These are phyloP conservation scores for Neovahlkampfia damariscottae DNA, from an alignment of 78 protist genomes.

Conservation along the genomic window DNA sequence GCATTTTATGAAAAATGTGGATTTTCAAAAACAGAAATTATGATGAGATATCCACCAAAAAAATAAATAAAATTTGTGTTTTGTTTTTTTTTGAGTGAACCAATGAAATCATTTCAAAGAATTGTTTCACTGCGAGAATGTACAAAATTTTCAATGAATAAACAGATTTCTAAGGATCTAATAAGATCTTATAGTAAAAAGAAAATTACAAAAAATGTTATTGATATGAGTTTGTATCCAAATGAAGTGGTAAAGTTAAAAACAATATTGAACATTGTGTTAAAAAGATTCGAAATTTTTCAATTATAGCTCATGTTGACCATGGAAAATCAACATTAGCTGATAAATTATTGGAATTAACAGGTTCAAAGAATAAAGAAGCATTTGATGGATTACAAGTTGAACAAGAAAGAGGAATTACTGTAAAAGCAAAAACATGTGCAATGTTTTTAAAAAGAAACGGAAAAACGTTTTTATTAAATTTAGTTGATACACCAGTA, in stretches of 20 bases:
- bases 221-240: too few species aligned
- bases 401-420: slow-evolving; percentile 75
- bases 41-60: too few species aligned
- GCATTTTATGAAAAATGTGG: slow-evolving; percentile 52
- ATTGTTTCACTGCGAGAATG: too few species aligned
- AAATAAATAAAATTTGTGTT: too few species aligned
- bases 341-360: slow-evolving; percentile 36
- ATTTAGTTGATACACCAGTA: slow-evolving; percentile 77
- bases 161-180: slow-evolving; percentile 13
- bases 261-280: too few species aligned
- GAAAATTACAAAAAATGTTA: too few species aligned
- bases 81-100: too few species aligned
- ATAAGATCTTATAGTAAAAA: too few species aligned
- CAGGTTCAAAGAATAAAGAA: background rate
- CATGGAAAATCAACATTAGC: slow-evolving; percentile 54
- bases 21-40: slow-evolving; percentile 17
- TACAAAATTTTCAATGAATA: too few species aligned
- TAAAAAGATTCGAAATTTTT: slow-evolving; percentile 37
- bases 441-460: slow-evolving; percentile 13
- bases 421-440: slow-evolving; percentile 72
- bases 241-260: too few species aligned
- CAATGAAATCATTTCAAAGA: too few species aligned
- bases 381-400: slow-evolving; percentile 47
- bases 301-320: slow-evolving; percentile 57
- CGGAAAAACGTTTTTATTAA: slow-evolving; percentile 44